Evolutionary conservation across 1,284 basidiomycete species (phyloP), one percentile per base, ranked within the genome.

Genomic region (Sanghuangporus baumii): DNA sequence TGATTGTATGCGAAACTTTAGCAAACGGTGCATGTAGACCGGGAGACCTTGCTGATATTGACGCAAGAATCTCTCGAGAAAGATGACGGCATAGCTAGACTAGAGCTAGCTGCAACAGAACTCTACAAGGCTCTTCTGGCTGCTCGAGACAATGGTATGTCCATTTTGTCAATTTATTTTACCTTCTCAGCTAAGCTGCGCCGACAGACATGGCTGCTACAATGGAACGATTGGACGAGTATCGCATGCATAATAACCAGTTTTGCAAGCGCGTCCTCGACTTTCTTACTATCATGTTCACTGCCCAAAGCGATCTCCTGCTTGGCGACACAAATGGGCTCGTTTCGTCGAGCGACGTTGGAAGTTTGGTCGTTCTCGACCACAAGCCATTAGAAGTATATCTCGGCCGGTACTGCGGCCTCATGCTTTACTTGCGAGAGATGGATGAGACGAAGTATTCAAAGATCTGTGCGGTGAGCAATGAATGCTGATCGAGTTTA

Each of bases 51-150:
- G 55, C 73, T 88, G 14, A 85, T 83, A 0, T 83, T 99, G 1
- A 89, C 89, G 0, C 92, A 96, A 74, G 93, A 93, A 66, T 91
- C 92, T 7, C 79, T 97, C 9, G 91, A 94, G 70, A 89, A 90
- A 55, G 72, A 85, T 2, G 76, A 81, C 34, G 90, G 94, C 59
- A 90, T 98, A 60, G 80, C 85, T 64, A 81, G 81, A 18, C 79
- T 98, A 23, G 96, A 99, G 74, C 81, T 81, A 58, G 91, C 96
- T 9, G 91, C 91, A 0, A 85, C 90, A 0, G 88, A 92, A 60
- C 78, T 99, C n/a, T 99, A 99, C 80, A 97, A 97, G 73, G 96
- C 96, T 1, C 77, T 99, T 14, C 87, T 94, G 68, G 94, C 95
- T 4, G 91, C 93, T n/a, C 80, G 89, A 66, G 94, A 97, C 71